These are phyloP conservation scores for Glycine soja DNA, from an alignment of 306 rosid species.

Conservation along the genomic window DNA sequence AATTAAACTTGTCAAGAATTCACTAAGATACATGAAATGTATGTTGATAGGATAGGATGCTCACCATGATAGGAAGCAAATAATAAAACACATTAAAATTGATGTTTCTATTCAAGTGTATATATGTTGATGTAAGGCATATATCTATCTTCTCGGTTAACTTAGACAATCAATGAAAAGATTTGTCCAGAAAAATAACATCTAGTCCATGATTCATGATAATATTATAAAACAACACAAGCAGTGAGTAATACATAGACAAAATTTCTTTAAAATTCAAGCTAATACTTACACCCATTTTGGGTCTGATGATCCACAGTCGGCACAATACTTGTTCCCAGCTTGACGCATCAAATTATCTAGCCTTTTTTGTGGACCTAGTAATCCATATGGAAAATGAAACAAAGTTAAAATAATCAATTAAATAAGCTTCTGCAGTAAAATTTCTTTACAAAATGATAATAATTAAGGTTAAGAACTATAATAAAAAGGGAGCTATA, in stretches of 20 bases:
- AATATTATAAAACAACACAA: conserved; percentile 18
- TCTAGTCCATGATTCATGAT: not conserved
- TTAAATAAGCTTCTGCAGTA: not conserved
- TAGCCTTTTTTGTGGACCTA: conserved; percentile 77
- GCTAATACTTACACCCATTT: conserved; percentile 94
- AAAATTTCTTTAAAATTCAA: conserved; percentile 14
- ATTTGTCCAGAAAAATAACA: conserved; percentile 1
- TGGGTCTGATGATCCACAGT: conserved; percentile 91
- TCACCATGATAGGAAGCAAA: not conserved
- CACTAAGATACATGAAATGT: not conserved
- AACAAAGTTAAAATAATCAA: conserved; percentile 17
- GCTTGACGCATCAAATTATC: conserved; percentile 72
- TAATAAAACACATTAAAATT: not conserved
- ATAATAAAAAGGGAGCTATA: too few species aligned
- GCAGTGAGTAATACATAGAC: not conserved
- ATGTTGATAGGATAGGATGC: too few species aligned
- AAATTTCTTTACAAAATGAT: conserved; percentile 2
- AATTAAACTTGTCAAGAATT: conserved; percentile 2
- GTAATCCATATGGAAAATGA: conserved; percentile 35
- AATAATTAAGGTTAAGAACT: not conserved
- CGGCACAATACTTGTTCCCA: conserved; percentile 80
- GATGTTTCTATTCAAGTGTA: not conserved
- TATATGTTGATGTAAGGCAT: conserved; percentile 9
- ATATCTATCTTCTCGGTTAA: not conserved
- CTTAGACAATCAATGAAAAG: not conserved